A percentile compares a stretch with the other conserved stretches of the same genome.
Conservation (phyloP, 2,329 filamentous ascomycete species). For the Fusarium bulbicola region DNA sequence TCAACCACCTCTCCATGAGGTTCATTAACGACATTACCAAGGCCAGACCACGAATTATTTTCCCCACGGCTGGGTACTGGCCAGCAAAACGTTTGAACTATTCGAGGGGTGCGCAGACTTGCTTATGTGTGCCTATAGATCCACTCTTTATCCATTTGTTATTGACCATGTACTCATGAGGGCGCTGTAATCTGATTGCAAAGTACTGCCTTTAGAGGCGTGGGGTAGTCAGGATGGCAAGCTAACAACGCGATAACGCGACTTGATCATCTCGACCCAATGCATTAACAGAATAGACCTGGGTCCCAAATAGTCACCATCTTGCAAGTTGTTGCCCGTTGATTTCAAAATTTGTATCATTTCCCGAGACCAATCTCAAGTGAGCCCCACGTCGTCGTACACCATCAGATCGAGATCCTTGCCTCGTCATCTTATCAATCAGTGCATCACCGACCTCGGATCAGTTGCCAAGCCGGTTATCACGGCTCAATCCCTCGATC, state of each 20-base stretch:
- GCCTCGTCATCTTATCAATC: slow-evolving; percentile 26
- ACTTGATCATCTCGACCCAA: fast-evolving
- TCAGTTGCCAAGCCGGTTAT: slow-evolving; percentile 20
- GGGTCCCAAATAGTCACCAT: no score
- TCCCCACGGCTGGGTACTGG: no score
- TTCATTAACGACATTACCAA: no score
- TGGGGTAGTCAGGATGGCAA: not conserved
- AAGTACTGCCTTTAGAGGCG: not conserved
- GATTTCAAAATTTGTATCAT: fast-evolving
- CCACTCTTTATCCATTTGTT: no score
- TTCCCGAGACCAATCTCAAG: fast-evolving
- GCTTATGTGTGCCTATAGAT: no score
- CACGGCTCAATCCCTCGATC: not conserved
- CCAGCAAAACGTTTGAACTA: no score
- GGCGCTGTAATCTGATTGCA: not conserved
- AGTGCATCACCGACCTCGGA: slow-evolving; percentile 21
- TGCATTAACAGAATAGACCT: not conserved
- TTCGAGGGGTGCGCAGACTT: no score
- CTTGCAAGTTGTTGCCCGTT: fast-evolving
- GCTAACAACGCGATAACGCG: not conserved
- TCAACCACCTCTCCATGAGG: fast-evolving
- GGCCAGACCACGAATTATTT: no score
- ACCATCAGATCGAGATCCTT: not conserved
- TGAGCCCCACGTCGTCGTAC: not conserved
- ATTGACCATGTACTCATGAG: not conserved